These are phyloP conservation scores for Dothiorella sarmentorum DNA, from an alignment of 2,329 filamentous ascomycete genomes.

Conservation along the genomic window DNA sequence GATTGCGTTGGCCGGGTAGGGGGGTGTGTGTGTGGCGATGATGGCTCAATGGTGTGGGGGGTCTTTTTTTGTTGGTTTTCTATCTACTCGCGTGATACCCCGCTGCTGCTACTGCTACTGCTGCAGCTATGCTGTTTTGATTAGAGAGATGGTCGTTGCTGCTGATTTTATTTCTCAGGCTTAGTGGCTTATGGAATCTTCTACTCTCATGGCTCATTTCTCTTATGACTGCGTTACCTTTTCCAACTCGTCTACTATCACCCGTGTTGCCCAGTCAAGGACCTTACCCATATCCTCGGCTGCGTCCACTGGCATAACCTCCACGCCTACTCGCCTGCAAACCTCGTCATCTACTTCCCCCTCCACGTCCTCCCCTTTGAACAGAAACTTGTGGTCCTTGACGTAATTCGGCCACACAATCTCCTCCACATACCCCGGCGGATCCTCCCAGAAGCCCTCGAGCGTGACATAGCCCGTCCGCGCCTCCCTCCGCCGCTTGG, in stretches of 20 bases:
- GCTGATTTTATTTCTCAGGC: background rate
- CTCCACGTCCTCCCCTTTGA: constrained; percentile 65
- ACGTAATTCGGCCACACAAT: constrained; percentile 97
- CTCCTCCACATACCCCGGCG: constrained; percentile 87
- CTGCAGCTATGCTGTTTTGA: constrained; percentile 10
- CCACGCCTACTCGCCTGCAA: constrained; percentile 27
- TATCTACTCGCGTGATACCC: constrained; percentile 3
- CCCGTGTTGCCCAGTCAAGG: constrained; percentile 12
- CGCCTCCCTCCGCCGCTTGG: constrained; percentile 63
- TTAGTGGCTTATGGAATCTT: background rate
- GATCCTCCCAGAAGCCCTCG: constrained; percentile 92
- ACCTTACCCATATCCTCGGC: constrained; percentile 30
- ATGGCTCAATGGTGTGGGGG: background rate
- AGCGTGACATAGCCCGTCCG: constrained; percentile 72
- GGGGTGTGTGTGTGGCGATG: no score
- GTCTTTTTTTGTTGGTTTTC: background rate
- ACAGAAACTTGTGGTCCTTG: constrained; percentile 75
- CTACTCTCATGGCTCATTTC: background rate
- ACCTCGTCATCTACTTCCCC: constrained; percentile 49
- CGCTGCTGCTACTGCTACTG: background rate
- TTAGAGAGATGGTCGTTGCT: background rate
- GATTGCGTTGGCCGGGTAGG: no score
- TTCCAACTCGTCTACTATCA: background rate
- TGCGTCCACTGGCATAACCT: constrained; percentile 39
- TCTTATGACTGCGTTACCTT: background rate